Evolutionary conservation across 495 filamentous ascomycete species (phyloP).

Genomic region (Ascobolus immersus): DNA sequence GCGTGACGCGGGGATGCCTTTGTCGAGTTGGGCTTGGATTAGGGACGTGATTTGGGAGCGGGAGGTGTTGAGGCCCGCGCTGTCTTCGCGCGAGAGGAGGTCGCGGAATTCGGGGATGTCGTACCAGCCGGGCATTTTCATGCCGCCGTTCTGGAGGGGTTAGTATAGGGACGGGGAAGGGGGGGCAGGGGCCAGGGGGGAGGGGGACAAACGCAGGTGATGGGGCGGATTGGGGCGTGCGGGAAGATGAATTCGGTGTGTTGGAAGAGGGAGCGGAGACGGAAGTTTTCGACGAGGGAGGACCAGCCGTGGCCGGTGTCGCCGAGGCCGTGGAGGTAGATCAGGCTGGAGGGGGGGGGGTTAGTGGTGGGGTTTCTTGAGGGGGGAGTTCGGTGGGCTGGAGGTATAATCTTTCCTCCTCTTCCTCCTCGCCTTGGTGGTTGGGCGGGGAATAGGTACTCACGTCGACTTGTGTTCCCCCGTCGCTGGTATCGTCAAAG

Average conservation of each 20-base stretch:
- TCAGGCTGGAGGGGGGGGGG: too few species aligned
- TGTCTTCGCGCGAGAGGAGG: slow-evolving; percentile 33
- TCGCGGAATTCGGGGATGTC: slow-evolving; percentile 30
- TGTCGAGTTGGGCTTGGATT: slow-evolving; percentile 56
- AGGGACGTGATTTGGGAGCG: slow-evolving; percentile 52
- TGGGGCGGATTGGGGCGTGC: slow-evolving; percentile 71
- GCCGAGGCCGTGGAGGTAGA: slow-evolving; percentile 77
- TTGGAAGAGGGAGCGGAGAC: slow-evolving; percentile 54
- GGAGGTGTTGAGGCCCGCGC: slow-evolving; percentile 48
- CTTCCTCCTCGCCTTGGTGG: too few species aligned
- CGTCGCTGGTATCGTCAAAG: too few species aligned
- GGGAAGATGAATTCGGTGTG: slow-evolving; percentile 86
- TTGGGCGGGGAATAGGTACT: too few species aligned
- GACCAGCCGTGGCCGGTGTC: slow-evolving; percentile 60
- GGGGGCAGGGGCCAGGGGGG: not conserved
- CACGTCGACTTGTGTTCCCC: too few species aligned
- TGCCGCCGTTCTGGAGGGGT: slow-evolving; percentile 39
- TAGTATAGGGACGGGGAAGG: not conserved
- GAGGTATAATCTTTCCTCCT: too few species aligned
- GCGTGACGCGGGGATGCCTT: slow-evolving; percentile 56
- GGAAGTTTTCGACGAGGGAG: slow-evolving; percentile 67
- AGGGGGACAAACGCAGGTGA: slow-evolving; percentile 44
- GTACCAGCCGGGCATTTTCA: slow-evolving; percentile 80
- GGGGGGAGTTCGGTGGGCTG: too few species aligned
- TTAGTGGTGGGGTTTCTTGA: too few species aligned